Evolutionary conservation across 805 yeast genomes (phyloP), one percentile per base, ranked within the genome.

Genomic region (Teunomyces aglyptinius): DNA sequence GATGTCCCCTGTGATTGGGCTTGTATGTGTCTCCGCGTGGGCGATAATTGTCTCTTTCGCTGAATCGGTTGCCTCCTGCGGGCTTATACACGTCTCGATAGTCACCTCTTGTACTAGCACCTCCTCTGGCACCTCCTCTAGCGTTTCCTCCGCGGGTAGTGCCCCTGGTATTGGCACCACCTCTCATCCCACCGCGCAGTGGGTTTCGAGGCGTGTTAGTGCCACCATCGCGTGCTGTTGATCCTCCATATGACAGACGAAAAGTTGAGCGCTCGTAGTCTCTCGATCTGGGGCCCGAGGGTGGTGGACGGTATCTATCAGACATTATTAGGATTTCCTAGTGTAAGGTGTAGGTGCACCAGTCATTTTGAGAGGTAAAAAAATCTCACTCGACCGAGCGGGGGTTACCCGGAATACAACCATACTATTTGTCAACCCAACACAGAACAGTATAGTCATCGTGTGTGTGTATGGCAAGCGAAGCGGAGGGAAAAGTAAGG

Each of bases 231-330:
- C 42, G 15, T 27, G 33, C 11, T 18, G 31, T 19, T 26, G 35
- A 13, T 32, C 35, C 24, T 12, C 36, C 33, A 18, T 41, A 41
- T 18, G 44, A 24, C 16, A 34, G n/a, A 11, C 24, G 44, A 4
- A 29, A 16, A 5, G 33, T 33, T 11, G 41, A 31, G 19, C 52
- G 32, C 16, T 49, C 44, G 35, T 43, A 51, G 38, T 52, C 57
- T 19, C 50, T 46, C 12, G 63, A 55, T 43, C 57, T 63, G 4
- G 70, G 65, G 2, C 64, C 65, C 18, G 54, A 47, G 18, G 66
- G 65, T 27, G 61, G 56, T 16, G 59, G 64, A 54, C 69, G 65
- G 47, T 63, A 64, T 45, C 67, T 58, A 35, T 67, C 73, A 28
- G 71, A 64, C 73, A 67, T 67, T n/a, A 22, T 36, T 31, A 22